Percentiles rank a stretch among this genome's conserved stretches.
Conservation (phyloP, 805 yeast genomes). For the Pachysolen tannophilus region DNA sequence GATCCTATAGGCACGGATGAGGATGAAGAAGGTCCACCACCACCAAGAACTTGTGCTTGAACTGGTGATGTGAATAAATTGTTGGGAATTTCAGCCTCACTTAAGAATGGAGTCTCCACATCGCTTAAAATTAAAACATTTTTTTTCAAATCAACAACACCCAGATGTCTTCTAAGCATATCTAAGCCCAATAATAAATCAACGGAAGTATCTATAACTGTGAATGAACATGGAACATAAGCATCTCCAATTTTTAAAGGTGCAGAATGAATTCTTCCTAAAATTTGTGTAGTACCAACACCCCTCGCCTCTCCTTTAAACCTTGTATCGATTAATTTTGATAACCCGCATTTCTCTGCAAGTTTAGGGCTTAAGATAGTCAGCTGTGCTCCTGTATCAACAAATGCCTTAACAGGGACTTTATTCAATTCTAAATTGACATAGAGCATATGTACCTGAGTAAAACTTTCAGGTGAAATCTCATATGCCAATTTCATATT, state of each 20-base stretch:
- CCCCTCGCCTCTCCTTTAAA: conserved; percentile 83
- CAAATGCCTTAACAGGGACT: conserved; percentile 78
- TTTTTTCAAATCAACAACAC: conserved; percentile 62
- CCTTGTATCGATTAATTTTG: conserved; percentile 69
- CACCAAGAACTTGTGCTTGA: not conserved
- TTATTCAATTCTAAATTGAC: conserved; percentile 75
- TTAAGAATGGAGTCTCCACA: conserved; percentile 61
- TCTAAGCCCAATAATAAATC: conserved; percentile 86
- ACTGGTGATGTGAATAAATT: conserved; percentile 13
- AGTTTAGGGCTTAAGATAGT: conserved; percentile 75
- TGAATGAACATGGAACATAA: conserved; percentile 59
- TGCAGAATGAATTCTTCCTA: conserved; percentile 84
- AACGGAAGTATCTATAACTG: conserved; percentile 61
- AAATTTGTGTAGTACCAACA: conserved; percentile 73
- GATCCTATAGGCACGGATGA: no score
- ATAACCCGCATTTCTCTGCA: conserved; percentile 65
- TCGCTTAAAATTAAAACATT: conserved; percentile 67
- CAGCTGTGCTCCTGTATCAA: conserved; percentile 92
- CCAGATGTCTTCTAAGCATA: conserved; percentile 84
- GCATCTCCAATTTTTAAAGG: conserved; percentile 70
- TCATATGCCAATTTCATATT: conserved; percentile 76
- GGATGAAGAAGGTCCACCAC: conserved; percentile 4
- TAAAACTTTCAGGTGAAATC: conserved; percentile 84
- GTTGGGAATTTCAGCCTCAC: conserved; percentile 62
- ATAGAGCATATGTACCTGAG: conserved; percentile 76